Conservation (phyloP, 495 filamentous ascomycete species). For the Podospora tetraspora region DNA sequence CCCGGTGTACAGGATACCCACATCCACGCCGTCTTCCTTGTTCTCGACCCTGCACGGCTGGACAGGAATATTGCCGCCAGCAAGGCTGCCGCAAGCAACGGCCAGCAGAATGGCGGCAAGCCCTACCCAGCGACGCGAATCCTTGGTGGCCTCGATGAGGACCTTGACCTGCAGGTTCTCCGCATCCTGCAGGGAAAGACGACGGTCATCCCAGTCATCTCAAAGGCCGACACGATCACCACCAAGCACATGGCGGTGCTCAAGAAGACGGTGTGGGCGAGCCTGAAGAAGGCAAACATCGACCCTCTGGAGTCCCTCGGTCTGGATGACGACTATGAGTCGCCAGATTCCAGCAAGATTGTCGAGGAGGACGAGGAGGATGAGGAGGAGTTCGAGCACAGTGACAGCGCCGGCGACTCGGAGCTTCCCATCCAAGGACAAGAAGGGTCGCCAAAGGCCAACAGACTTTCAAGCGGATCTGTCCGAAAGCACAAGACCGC, state of each 20-base stretch:
- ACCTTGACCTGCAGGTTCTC: conserved; percentile 85
- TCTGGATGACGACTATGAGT: conserved; percentile 65
- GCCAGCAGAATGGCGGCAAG: conserved; percentile 49
- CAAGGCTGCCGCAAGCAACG: conserved; percentile 48
- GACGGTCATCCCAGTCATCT: conserved; percentile 90
- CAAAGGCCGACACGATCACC: conserved; percentile 95
- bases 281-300: conserved; percentile 76
- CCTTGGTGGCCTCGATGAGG: conserved; percentile 74
- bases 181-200: conserved; percentile 89
- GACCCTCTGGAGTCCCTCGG: conserved; percentile 85
- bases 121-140: conserved; percentile 41
- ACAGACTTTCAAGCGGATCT: conserved; percentile 47
- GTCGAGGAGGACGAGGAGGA: conserved; percentile 55
- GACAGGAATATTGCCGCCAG: conserved; percentile 74
- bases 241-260: conserved; percentile 87
- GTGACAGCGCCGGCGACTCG: conserved; percentile 23
- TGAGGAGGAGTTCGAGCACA: conserved; percentile 20
- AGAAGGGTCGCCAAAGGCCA: conserved; percentile 35
- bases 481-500: conserved; percentile 38
- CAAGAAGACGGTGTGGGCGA: conserved; percentile 84
- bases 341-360: conserved; percentile 48
- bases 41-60: conserved; percentile 84
- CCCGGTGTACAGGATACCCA: conserved; percentile 93
- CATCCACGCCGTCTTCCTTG: conserved; percentile 90
- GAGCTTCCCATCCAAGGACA: conserved; percentile 30